Evolutionary conservation across 768 basidiomycete species (phyloP), one percentile per base, ranked within the genome.

Genomic region (Mycena chlorophos): DNA sequence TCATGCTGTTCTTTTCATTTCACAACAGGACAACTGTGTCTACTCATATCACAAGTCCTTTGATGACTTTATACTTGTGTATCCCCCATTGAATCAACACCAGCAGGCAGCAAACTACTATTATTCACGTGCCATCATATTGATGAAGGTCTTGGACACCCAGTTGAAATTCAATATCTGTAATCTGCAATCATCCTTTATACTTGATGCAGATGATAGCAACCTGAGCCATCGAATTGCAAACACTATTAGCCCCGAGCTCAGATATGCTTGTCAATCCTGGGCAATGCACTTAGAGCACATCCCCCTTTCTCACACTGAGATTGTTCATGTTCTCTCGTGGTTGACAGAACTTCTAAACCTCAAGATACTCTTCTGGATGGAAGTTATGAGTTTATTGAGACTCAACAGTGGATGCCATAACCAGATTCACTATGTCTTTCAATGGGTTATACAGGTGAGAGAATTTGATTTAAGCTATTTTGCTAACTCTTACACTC

Each of bases 291-390:
- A 48, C 20, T 46, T 54, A 22, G 34, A 23, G n/a, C 47, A 37
- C 17, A 46, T 54, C 20, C 2, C 31, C 19, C 46, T 46, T 28
- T 23, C 46, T 25, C 2, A 8, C 46, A 19, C 31, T 17, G 26
- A 49, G 30, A 46, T 17, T 26, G n/a, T 19, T 19, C 16, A 30
- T 1, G 2, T 46, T 22, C 53, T 54, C 2, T 6, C 43, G 27
- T 30, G 26, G 20, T 47, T 48, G n/a, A n/a, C 34, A 37, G n/a
- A 10, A 37, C 46, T 54, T 3, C 25, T 39, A 4, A 37, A 54
- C n/a, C 29, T 54, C 30, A 54, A 48, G 34, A 37, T 54, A 16
- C 46, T 54, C 45, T 54, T 54, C 45, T 54, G 52, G 52, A 54
- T 54, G 52, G 52, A 54, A 28, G 31, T 25, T 16, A 54, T 54